phyloP scores from a whole-genome alignment of 164 flowering plant genomes.

The Magnolia changhungtana region DNA sequence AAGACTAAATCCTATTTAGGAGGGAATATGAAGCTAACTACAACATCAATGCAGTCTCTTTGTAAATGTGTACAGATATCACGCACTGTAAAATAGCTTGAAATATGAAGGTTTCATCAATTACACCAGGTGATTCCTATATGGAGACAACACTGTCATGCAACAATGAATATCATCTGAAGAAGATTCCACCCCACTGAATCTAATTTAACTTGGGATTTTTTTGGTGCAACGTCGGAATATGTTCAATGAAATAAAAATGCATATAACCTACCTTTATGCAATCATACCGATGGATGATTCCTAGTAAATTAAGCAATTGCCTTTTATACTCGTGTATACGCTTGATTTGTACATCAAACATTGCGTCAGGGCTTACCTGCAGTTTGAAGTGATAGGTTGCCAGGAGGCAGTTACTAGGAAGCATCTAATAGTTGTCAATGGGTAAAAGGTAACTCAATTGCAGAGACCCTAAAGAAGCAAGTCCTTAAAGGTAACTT shows the following conservation, averaged over 20 bases:
- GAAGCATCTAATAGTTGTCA: constrained; percentile 3
- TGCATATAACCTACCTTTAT: constrained; percentile 31
- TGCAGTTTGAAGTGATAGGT: constrained; percentile 14
- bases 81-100: no score
- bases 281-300: constrained; percentile 48
- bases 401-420: not conserved
- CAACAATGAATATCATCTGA: not conserved
- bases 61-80: no score
- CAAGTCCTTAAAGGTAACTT: not conserved
- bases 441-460: not conserved
- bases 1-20: no score
- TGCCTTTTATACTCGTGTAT: constrained; percentile 59
- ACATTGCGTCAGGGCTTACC: constrained; percentile 51
- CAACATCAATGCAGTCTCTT: no score
- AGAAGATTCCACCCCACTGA: not conserved
- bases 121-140: no score
- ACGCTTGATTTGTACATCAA: constrained; percentile 54
- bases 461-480: not conserved
- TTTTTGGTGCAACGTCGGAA: no score
- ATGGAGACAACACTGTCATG: no score
- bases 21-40: no score
- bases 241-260: not conserved
- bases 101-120: no score
- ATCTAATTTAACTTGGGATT: no score
- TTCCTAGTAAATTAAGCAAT: constrained; percentile 42